Conservation (phyloP, 352 stramenopile species). For the Globisporangium cederbergense region DNA sequence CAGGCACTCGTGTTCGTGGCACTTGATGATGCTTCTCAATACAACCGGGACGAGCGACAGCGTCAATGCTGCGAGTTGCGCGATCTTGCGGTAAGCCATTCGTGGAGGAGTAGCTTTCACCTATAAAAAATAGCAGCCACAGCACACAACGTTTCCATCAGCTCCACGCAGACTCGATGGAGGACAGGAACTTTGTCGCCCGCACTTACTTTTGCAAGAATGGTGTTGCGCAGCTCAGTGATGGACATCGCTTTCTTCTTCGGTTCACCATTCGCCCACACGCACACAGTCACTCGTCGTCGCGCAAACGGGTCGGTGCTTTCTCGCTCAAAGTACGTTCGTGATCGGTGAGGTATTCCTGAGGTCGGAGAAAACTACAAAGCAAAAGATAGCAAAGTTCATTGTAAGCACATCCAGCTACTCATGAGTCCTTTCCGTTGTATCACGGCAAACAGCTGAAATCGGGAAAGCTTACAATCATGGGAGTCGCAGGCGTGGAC, state of each 20-base stretch:
- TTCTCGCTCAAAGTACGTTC: constrained; percentile 31
- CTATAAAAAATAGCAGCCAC: constrained; percentile 17
- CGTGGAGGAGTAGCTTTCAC: constrained; percentile 71
- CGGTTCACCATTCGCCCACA: constrained; percentile 68
- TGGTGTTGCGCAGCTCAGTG: constrained; percentile 74
- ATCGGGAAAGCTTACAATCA: constrained; percentile 17
- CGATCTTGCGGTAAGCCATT: constrained; percentile 70
- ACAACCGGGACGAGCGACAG: constrained; percentile 61
- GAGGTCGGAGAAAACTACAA: constrained; percentile 18
- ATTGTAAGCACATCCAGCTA: constrained; percentile 1
- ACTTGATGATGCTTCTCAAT: constrained; percentile 51
- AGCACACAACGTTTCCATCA: background rate
- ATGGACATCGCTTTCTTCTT: constrained; percentile 81
- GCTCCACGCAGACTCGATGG: background rate
- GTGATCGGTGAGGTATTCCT: constrained; percentile 29
- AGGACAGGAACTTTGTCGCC: background rate
- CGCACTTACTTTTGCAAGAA: constrained; percentile 59
- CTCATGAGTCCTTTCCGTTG: background rate
- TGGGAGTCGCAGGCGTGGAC: constrained; percentile 21
- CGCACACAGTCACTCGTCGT: constrained; percentile 68
- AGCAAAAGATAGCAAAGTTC: constrained; percentile 6
- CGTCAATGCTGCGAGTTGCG: constrained; percentile 45
- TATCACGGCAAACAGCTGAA: background rate
- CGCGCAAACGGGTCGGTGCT: constrained; percentile 49
- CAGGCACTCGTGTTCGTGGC: constrained; percentile 56